These are phyloP conservation scores for Pythium oligandrum DNA, from an alignment of 352 stramenopile species.

Conservation along the genomic window DNA sequence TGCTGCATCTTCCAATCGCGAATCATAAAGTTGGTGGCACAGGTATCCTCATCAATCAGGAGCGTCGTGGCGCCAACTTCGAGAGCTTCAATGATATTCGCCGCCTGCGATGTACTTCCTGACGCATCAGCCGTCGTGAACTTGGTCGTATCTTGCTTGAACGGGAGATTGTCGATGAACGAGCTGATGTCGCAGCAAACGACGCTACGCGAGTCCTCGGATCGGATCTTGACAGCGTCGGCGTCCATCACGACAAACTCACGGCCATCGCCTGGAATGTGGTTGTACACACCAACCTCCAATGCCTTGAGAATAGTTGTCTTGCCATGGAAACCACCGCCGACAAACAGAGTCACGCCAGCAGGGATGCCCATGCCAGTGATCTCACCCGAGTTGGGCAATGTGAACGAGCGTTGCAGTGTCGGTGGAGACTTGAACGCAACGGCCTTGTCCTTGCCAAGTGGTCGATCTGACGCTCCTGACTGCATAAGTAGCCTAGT, in stretches of 20 bases:
- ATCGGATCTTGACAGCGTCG: conserved; percentile 93
- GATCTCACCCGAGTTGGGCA: conserved; percentile 84
- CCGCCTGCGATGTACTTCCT: conserved; percentile 95
- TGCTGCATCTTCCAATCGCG: conserved; percentile 97
- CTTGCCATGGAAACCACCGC: conserved; percentile 97
- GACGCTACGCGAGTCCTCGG: conserved; percentile 93
- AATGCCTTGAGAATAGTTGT: conserved; percentile 94
- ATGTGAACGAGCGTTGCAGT: conserved; percentile 76
- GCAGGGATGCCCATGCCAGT: conserved; percentile 92
- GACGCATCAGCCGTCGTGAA: conserved; percentile 94
- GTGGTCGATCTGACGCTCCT: conserved; percentile 52
- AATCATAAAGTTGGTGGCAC: conserved; percentile 98
- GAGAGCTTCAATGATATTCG: conserved; percentile 94
- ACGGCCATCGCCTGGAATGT: conserved; percentile 92
- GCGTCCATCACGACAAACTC: conserved; percentile 91
- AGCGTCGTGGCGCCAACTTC: conserved; percentile 90
- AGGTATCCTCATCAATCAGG: conserved; percentile 97
- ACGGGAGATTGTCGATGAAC: conserved; percentile 97
- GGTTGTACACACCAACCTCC: conserved; percentile 95
- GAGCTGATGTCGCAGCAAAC: conserved; percentile 89
- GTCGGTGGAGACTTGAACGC: conserved; percentile 84
- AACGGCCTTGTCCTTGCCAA: conserved; percentile 41
- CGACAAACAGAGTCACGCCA: conserved; percentile 95
- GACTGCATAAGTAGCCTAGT: conserved; percentile 17
- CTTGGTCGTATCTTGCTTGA: conserved; percentile 87